Conservation (phyloP, 192 early-diverging fungal genomes). For the Spizellomyces sp. region DNA sequence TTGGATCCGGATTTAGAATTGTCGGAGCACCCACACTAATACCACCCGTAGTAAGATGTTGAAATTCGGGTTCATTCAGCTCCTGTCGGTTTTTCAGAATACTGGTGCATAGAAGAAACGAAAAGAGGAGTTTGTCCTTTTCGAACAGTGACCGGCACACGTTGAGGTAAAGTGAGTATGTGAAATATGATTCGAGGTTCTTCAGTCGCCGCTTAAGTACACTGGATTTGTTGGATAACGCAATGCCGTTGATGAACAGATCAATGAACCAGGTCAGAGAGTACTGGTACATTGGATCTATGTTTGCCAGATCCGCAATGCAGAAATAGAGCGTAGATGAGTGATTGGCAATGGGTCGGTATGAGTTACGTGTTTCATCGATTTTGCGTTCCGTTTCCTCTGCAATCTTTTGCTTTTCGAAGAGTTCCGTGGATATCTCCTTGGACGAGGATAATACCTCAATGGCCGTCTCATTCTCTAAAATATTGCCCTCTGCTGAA, state of each 20-base stretch:
- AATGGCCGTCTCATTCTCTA: constrained; percentile 68
- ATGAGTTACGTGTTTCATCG: constrained; percentile 67
- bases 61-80: constrained; percentile 55
- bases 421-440: constrained; percentile 59
- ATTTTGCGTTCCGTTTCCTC: constrained; percentile 71
- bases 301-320: constrained; percentile 68
- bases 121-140: constrained; percentile 70
- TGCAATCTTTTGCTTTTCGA: constrained; percentile 69
- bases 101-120: constrained; percentile 57
- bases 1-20: constrained; percentile 53
- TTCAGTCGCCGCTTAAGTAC: constrained; percentile 62
- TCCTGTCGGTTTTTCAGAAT: constrained; percentile 56
- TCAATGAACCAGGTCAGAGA: constrained; percentile 71
- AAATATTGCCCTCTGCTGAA: constrained; percentile 66
- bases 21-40: constrained; percentile 45
- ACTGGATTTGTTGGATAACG: constrained; percentile 55
- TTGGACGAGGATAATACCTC: constrained; percentile 63
- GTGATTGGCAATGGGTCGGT: constrained; percentile 68
- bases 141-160: constrained; percentile 70
- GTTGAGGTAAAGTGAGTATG: constrained; percentile 66
- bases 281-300: constrained; percentile 74
- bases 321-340: constrained; percentile 65
- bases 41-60: constrained; percentile 59
- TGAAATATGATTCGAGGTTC: constrained; percentile 66
- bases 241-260: constrained; percentile 58